Base-by-base conservation (phyloP, 2,329 filamentous ascomycete species). In the Aspergillus brunneoviolaceus region DNA sequence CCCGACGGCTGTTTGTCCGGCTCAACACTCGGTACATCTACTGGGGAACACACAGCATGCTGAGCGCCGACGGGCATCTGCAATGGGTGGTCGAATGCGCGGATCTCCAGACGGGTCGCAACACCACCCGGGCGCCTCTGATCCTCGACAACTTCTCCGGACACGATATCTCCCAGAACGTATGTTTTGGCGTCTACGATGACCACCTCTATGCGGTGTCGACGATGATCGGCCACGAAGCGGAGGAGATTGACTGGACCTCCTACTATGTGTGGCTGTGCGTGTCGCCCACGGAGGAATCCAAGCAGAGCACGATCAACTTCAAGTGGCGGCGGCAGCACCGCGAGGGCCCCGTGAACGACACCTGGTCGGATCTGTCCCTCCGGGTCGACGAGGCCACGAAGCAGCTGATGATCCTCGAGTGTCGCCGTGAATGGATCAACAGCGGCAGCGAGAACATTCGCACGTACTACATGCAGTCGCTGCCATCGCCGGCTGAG, bases 121-220 rank as follows among this genome's bases (percentile, higher is more conserved):
- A 80, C 75, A 69, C 80, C 21, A 70, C 76, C 0, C 65, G 76
- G 11, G 79, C 78, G 47, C 70, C 74, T 5, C 70, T 88, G 5
- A 77, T 85, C 35, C 76, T 91, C 3, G 75, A 82, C 42, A 80
- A 85, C 25, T 79, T 90, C 59, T 82, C 84, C 49, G 89, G 88
- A 1, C 82, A 80, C 19, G 88, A 90, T 50, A 80, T 92, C 33
- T 87, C 87, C 5, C 84, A 83, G 11, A 87, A 85, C 0, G 79
- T 90, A n/a, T 89, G 85, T 61, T 92, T 93, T 68, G 88, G 90
- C 61, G 84, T 92, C 19, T 80, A 89, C 61, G 80, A 86, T 42
- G 82, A 79, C 10, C 80, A 86, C 65, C 86, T 93, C 47, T 92
- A 92, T 65, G 87, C 84, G 0, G 75, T 92, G 5, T 89, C 89